These are phyloP conservation scores for Acacia pycnantha DNA, from an alignment of 331 rosid genomes.

Conservation along the genomic window DNA sequence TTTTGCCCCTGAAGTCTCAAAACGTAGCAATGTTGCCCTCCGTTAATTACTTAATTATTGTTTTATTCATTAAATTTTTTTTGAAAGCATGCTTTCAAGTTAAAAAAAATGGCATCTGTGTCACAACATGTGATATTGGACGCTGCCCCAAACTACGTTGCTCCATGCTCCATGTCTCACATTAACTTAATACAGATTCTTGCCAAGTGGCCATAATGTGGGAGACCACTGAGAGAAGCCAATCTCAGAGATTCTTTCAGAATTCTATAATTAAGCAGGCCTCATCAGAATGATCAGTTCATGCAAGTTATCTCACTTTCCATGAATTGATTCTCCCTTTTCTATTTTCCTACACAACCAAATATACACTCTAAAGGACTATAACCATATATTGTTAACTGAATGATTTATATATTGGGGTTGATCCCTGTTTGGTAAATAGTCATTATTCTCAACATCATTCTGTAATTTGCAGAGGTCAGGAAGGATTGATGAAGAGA, in stretches of 20 bases:
- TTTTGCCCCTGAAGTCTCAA: too few species aligned
- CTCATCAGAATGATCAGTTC: background rate
- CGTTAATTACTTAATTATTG: too few species aligned
- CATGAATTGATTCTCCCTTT: background rate
- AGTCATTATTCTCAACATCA: background rate
- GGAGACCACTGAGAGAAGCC: background rate
- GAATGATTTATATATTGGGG: background rate
- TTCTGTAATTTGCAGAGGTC: constrained; percentile 57
- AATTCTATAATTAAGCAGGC: background rate
- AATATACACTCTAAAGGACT: too few species aligned
- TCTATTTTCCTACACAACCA: too few species aligned
- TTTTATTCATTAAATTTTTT: too few species aligned
- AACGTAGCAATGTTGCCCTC: too few species aligned
- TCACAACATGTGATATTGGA: background rate
- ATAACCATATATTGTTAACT: background rate
- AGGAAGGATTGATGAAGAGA: constrained; percentile 90
- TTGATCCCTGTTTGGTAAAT: background rate
- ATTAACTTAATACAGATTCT: background rate
- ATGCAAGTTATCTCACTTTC: background rate
- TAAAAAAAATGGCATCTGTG: background rate
- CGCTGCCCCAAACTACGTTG: background rate
- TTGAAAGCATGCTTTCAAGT: too few species aligned
- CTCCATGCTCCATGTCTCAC: background rate
- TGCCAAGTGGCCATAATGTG: background rate
- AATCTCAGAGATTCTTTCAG: background rate